These are phyloP conservation scores for Fusarium sp. DNA, from an alignment of 2,329 filamentous ascomycete species.

Conservation along the genomic window DNA sequence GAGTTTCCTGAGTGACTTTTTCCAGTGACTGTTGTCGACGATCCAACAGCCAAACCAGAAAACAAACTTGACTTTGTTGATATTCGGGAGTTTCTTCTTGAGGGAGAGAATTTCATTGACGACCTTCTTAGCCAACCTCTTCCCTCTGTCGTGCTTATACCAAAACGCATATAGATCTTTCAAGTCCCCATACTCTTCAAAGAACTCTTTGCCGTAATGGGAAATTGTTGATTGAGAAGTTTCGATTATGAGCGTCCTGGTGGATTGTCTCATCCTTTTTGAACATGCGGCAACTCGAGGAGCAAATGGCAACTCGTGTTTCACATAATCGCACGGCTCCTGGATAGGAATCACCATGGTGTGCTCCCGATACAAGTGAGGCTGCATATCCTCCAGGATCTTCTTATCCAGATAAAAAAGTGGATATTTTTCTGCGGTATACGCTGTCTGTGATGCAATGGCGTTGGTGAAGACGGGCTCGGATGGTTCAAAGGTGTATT, in stretches of 20 bases:
- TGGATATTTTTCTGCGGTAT: background rate
- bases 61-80: background rate
- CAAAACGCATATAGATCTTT: background rate
- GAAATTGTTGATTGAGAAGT: background rate
- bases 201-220: background rate
- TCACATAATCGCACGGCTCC: background rate
- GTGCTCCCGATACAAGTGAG: background rate
- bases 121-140: background rate
- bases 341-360: slow-evolving; percentile 1
- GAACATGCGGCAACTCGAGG: background rate
- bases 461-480: background rate
- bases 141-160: background rate
- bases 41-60: slow-evolving; percentile 1
- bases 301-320: background rate
- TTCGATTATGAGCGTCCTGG: background rate
- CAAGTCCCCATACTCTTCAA: background rate
- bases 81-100: background rate
- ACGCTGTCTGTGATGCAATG: background rate
- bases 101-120: background rate
- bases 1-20: background rate
- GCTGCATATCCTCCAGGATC: background rate
- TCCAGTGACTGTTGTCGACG: background rate
- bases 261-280: background rate
- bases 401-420: background rate
- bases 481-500: background rate